Conservation (phyloP, 78 protist species). For the Emiliania huxleyi region DNA sequence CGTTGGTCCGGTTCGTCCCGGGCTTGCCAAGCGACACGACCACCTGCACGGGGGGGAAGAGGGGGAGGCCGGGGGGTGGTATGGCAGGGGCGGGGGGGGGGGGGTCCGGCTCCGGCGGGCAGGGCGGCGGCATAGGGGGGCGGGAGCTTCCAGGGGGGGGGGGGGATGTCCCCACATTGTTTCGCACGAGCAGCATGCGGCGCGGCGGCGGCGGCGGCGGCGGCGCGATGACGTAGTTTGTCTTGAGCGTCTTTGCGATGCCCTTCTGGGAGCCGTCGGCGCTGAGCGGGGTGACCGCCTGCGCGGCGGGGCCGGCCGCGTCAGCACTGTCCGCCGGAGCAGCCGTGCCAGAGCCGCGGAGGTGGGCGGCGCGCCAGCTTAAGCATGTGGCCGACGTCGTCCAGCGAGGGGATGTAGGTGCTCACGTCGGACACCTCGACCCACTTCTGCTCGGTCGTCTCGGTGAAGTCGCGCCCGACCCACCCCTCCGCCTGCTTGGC, state of each 20-base stretch:
- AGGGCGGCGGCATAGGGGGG: too few species aligned
- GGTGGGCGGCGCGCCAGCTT: not conserved
- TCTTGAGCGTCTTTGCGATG: not conserved
- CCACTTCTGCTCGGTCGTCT: conserved; percentile 18
- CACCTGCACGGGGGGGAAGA: too few species aligned
- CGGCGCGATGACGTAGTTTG: conserved; percentile 8
- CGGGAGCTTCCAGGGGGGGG: too few species aligned
- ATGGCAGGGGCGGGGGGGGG: too few species aligned
- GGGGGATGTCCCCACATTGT: too few species aligned
- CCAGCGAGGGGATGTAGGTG: not conserved
- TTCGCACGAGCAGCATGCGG: conserved; percentile 6
- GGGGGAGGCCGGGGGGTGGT: too few species aligned
- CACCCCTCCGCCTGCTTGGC: not conserved
- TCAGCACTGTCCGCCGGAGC: too few species aligned
- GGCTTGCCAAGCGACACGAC: conserved; percentile 5
- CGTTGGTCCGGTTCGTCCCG: not conserved
- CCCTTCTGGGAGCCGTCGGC: not conserved
- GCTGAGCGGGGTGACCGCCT: not conserved
- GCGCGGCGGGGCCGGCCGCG: not conserved
- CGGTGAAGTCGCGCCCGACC: not conserved
- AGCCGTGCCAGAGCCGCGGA: too few species aligned
- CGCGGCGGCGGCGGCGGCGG: conserved; percentile 23
- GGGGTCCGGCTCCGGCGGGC: too few species aligned
- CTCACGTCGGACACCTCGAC: not conserved
- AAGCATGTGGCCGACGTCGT: conserved; percentile 17